These are phyloP conservation scores for Adenanthera pavonina DNA, from an alignment of 306 rosid genomes.

Conservation along the genomic window DNA sequence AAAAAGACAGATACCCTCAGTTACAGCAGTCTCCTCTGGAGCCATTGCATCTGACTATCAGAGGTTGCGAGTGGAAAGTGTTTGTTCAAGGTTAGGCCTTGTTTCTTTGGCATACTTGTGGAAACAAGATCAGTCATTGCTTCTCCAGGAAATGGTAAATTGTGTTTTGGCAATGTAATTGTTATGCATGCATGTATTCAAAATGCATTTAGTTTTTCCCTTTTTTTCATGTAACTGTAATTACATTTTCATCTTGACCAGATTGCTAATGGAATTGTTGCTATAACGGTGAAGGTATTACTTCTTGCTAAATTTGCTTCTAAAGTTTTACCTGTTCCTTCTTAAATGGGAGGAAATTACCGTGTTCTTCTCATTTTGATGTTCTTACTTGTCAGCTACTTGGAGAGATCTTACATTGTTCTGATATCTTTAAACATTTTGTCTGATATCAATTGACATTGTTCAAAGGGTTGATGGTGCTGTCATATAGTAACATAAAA, in stretches of 20 bases:
- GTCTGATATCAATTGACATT: constrained; percentile 28
- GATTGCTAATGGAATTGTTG: constrained; percentile 80
- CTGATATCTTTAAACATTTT: constrained; percentile 27
- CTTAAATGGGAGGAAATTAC: constrained; percentile 22
- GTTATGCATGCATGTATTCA: constrained; percentile 20
- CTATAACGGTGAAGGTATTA: constrained; percentile 89
- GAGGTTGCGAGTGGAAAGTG: constrained; percentile 95
- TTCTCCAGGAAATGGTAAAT: constrained; percentile 94
- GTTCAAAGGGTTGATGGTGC: constrained; percentile 33
- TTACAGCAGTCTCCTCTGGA: constrained; percentile 88
- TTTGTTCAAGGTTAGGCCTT: constrained; percentile 98
- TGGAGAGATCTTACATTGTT: constrained; percentile 18
- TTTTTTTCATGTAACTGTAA: constrained; percentile 31
- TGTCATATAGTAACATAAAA: constrained; percentile 28
- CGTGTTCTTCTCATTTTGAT: constrained; percentile 20
- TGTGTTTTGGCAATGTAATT: constrained; percentile 31
- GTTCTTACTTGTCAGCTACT: constrained; percentile 23
- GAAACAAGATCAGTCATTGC: constrained; percentile 95
- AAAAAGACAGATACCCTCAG: constrained; percentile 81
- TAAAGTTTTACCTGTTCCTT: constrained; percentile 13
- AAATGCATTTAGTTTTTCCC: constrained; percentile 9
- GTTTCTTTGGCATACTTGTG: constrained; percentile 97
- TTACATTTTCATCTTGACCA: constrained; percentile 50
- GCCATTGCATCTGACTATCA: constrained; percentile 99
- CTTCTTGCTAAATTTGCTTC: constrained; percentile 25